A percentile compares a stretch with the other conserved stretches of the same genome.
These are phyloP conservation scores for Septoria petroselini DNA, from an alignment of 2,329 filamentous ascomycete genomes.

Conservation along the genomic window DNA sequence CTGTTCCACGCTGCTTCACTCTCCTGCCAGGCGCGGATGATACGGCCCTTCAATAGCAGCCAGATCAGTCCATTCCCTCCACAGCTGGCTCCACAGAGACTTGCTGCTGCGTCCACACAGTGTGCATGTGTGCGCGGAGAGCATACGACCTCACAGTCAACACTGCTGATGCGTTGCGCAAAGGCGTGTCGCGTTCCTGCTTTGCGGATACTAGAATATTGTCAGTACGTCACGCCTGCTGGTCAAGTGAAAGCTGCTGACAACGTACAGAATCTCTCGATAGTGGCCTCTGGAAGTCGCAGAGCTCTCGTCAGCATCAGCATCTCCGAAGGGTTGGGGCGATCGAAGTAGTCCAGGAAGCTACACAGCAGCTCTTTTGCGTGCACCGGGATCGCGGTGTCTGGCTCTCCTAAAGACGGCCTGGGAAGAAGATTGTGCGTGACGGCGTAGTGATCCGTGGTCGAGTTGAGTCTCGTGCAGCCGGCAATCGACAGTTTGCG, in stretches of 20 bases:
- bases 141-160: not conserved
- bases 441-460: slow-evolving; percentile 14
- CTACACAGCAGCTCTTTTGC: slow-evolving; percentile 18
- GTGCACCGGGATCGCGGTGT: slow-evolving; percentile 1
- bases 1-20: not conserved
- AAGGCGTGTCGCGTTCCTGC: not conserved
- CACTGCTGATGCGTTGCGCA: not conserved
- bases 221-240: slow-evolving; percentile 2
- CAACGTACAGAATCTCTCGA: slow-evolving; percentile 24
- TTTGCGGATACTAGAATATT: not conserved
- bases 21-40: not conserved
- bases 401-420: not conserved
- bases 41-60: not conserved
- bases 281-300: not conserved
- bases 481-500: not conserved
- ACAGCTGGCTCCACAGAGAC: slow-evolving; percentile 1
- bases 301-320: slow-evolving; percentile 17
- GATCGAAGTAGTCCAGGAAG: slow-evolving; percentile 13
- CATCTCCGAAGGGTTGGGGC: slow-evolving; percentile 18
- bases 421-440: not conserved
- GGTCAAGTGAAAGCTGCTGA: not conserved
- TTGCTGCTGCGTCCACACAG: not conserved
- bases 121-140: too few relatives aligned
- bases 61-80: slow-evolving; percentile 5
- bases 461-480: slow-evolving; percentile 4